These are phyloP conservation scores for Podospora comata DNA, from an alignment of 495 filamentous ascomycete genomes.

Conservation along the genomic window DNA sequence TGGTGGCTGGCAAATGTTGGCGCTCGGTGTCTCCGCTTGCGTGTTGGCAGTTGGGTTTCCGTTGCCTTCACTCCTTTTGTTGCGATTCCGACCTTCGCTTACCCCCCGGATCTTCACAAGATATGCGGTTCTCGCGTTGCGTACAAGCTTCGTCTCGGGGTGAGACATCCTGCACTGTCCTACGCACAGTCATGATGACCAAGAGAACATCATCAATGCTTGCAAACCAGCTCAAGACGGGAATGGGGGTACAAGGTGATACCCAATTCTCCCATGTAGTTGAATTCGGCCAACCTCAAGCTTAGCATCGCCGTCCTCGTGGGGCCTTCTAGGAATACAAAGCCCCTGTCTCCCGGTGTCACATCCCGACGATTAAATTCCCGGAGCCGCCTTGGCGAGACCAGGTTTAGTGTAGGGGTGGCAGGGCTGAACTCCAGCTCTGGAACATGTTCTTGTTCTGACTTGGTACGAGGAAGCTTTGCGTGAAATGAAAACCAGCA, in stretches of 20 bases:
- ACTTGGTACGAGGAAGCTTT: neutral
- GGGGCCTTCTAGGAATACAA: neutral
- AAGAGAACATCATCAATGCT: neutral
- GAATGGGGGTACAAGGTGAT: neutral
- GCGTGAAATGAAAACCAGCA: too few species aligned
- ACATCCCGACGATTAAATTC: neutral
- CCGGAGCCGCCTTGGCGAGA: neutral
- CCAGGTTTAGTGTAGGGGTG: neutral
- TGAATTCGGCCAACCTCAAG: too few species aligned
- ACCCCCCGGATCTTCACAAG: neutral
- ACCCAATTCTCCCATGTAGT: neutral
- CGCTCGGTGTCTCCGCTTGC: neutral
- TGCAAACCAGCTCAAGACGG: neutral
- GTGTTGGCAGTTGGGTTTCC: neutral
- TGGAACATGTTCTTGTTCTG: neutral
- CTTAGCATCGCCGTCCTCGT: neutral
- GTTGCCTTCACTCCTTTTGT: too few species aligned
- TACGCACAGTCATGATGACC: neutral
- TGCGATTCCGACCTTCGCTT: neutral
- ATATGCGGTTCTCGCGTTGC: neutral
- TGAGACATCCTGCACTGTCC: neutral
- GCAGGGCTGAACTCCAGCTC: neutral
- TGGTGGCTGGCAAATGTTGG: neutral
- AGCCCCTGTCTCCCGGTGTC: neutral
- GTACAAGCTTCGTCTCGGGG: neutral